Evolutionary conservation across 1,284 basidiomycete species (phyloP).

Genomic region (Polyporus tsugae): DNA sequence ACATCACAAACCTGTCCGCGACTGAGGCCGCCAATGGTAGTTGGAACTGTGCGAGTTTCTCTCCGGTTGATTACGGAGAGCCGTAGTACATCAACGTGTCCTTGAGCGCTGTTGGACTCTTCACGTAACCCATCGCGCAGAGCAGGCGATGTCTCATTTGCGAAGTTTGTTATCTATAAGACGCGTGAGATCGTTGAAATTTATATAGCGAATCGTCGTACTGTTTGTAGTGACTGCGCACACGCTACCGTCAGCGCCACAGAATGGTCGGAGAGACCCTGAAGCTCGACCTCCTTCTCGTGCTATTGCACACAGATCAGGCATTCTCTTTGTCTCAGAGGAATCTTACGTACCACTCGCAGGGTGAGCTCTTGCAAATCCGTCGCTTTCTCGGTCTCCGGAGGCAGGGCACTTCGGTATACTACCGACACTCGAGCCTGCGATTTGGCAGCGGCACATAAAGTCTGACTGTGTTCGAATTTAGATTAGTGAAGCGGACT

Average conservation of each 20-base stretch:
- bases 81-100: slow-evolving; percentile 31
- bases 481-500: background rate
- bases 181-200: background rate
- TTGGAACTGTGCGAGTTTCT: background rate
- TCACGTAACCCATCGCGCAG: slow-evolving; percentile 21
- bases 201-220: background rate
- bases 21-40: background rate
- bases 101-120: slow-evolving; percentile 22
- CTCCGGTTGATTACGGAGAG: slow-evolving; percentile 27
- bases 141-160: slow-evolving; percentile 21
- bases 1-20: slow-evolving; percentile 17
- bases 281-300: slow-evolving; percentile 28
- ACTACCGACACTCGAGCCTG: slow-evolving; percentile 17
- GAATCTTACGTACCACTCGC: slow-evolving; percentile 14
- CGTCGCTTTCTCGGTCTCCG: background rate
- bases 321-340: background rate
- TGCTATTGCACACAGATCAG: slow-evolving; percentile 9
- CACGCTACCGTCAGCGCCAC: slow-evolving; percentile 26
- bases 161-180: slow-evolving; percentile 20
- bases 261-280: slow-evolving; percentile 24
- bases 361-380: slow-evolving; percentile 3
- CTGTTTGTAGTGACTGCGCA: slow-evolving; percentile 24
- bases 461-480: slow-evolving; percentile 14
- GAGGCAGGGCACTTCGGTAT: slow-evolving; percentile 27
- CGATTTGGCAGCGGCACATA: slow-evolving; percentile 1